These are phyloP conservation scores for Colletotrichum cordylinicola DNA, from an alignment of 2,329 filamentous ascomycete genomes.

Conservation along the genomic window DNA sequence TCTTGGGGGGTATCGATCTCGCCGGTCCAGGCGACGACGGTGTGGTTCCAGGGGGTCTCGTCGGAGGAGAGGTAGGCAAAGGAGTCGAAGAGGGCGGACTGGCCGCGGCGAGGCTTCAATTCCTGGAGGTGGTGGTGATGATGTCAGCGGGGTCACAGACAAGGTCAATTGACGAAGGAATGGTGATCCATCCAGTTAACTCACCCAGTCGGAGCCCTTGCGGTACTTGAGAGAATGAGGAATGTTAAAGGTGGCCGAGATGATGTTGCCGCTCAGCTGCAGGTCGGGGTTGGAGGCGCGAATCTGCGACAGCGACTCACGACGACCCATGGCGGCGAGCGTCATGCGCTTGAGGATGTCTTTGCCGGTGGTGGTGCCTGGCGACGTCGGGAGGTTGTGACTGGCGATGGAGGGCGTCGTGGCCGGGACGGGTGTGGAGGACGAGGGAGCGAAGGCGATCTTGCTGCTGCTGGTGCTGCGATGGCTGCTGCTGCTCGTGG, in stretches of 20 bases:
- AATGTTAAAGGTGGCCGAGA: conserved; percentile 70
- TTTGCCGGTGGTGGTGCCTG: conserved; percentile 28
- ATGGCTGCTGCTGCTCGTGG: not conserved
- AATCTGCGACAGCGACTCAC: conserved; percentile 61
- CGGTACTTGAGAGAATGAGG: conserved; percentile 65
- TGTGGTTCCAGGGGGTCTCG: conserved; percentile 87
- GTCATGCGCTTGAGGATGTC: conserved; percentile 51
- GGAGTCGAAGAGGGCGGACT: conserved; percentile 91
- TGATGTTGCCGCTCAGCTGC: conserved; percentile 67
- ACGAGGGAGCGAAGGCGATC: not conserved
- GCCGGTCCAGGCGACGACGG: conserved; percentile 92
- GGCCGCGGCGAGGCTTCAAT: conserved; percentile 79
- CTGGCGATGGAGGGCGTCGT: conserved; percentile 18
- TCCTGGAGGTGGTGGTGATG: conserved; percentile 54
- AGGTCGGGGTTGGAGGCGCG: conserved; percentile 62
- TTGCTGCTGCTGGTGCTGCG: not conserved
- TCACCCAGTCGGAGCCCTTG: conserved; percentile 66
- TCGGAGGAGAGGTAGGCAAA: conserved; percentile 88
- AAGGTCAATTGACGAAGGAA: not conserved
- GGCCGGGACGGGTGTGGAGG: not conserved
- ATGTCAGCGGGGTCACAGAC: conserved; percentile 8
- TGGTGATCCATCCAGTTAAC: too few species aligned
- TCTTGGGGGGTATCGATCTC: conserved; percentile 70
- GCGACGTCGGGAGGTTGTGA: conserved; percentile 4
- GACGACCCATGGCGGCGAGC: conserved; percentile 45